Conservation (phyloP, 305 asterid genomes). For the Nicotiana rustica region DNA sequence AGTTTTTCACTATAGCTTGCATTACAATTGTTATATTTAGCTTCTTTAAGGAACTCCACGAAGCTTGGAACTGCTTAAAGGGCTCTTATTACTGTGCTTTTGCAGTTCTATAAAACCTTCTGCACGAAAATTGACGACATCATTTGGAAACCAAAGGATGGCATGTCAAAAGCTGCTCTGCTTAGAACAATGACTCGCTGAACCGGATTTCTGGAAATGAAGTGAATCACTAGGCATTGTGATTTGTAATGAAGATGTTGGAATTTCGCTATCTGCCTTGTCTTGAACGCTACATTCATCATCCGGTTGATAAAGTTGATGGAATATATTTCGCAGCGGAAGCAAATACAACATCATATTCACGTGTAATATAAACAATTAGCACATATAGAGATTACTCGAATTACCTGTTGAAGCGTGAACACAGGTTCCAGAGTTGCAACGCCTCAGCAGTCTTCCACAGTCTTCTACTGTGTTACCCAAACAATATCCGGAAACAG, state of each 20-base stretch:
- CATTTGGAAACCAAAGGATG: slow-evolving; percentile 80
- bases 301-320: not conserved
- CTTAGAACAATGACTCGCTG: slow-evolving; percentile 62
- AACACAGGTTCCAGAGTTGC: too few relatives aligned
- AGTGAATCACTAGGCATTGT: slow-evolving; percentile 43
- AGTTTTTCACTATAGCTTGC: slow-evolving; percentile 7
- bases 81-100: slow-evolving; percentile 7
- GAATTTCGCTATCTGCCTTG: not conserved
- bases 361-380: too few relatives aligned
- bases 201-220: slow-evolving; percentile 47
- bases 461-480: too few relatives aligned
- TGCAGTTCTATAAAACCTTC: slow-evolving; percentile 87
- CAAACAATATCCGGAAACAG: too few relatives aligned
- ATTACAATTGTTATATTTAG: not conserved
- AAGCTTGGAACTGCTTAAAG: not conserved
- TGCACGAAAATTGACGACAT: slow-evolving; percentile 59
- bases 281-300: not conserved
- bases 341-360: too few relatives aligned
- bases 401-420: too few relatives aligned
- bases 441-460: too few relatives aligned
- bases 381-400: too few relatives aligned
- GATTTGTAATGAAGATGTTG: not conserved
- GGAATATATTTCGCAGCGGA: too few relatives aligned
- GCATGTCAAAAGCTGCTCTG: slow-evolving; percentile 50
- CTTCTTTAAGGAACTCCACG: slow-evolving; percentile 27